A percentile compares a stretch with the other conserved stretches of the same genome.
phyloP scores from a whole-genome alignment of 345 rosid species.

The Ricinus communis region DNA sequence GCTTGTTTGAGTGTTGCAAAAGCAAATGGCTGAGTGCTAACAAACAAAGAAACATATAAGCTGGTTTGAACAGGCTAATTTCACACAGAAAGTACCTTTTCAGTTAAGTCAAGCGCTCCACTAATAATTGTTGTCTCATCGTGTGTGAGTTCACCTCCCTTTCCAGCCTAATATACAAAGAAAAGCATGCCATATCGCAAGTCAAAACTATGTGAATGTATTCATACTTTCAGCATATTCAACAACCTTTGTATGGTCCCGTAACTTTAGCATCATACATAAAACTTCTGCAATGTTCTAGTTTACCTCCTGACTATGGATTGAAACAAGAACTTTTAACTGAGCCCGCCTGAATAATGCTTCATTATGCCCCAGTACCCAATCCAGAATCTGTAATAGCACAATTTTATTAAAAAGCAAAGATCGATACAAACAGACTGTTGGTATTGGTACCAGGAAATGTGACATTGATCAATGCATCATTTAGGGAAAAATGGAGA shows the following conservation, averaged over 20 bases:
- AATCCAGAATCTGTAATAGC: constrained; percentile 74
- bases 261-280: constrained; percentile 11
- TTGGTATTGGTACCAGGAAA: neutral
- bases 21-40: too few species aligned
- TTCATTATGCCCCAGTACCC: constrained; percentile 86
- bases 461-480: neutral
- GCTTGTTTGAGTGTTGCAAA: neutral
- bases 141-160: constrained; percentile 96
- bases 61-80: neutral
- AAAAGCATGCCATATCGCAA: constrained; percentile 29
- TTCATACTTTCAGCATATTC: neutral
- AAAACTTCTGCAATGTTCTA: constrained; percentile 1
- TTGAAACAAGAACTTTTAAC: constrained; percentile 90
- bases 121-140: constrained; percentile 96
- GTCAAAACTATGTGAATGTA: constrained; percentile 11
- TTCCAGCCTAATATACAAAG: constrained; percentile 70
- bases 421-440: neutral
- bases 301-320: constrained; percentile 84
- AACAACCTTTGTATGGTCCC: neutral
- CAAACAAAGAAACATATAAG: too few species aligned
- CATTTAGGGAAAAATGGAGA: neutral
- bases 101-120: constrained; percentile 93
- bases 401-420: constrained; percentile 5
- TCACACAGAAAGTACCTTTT: constrained; percentile 58
- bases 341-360: constrained; percentile 93